Base-by-base conservation (phyloP, 441 rosid genomes). In the Adansonia madagascariensis region DNA sequence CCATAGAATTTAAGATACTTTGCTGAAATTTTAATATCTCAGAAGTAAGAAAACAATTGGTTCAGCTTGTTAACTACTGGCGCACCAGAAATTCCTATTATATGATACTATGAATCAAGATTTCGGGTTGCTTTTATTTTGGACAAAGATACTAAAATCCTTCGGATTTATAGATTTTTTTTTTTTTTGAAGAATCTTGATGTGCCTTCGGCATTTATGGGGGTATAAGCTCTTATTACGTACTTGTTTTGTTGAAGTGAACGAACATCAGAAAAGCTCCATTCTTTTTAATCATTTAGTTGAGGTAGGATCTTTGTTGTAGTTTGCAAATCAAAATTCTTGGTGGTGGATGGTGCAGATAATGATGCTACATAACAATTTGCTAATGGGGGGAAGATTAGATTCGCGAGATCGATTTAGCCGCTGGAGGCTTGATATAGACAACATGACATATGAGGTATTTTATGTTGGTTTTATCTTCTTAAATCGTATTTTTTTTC, bases 401-500 rank as follows among this genome's bases (percentile, higher is more conserved):
- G 91, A 88, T 35, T 80, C 81, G 12, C 77, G 64, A 0, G 92
- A 91, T 73, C 89, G 81, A 56, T 93, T 86, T 75, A 84, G 84
- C 4, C 86, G 84, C 69, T 87, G 88, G 96, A 91, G 99, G 80
- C 95, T 95, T 11, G 95, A 93, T 75, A 90, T 92, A 50, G 98
- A 95, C 77, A 79, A 80, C 79, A 91, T 95, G 98, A 71, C 97
- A 52, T 92, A 94, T 66, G 99, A 95, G 94, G 99, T 24, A 24
- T 24, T 24, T 24, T 94, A 59, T 56, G 65, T 46, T 67, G 15
- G 3, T 3, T 31, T 31, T 31, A 31, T 31, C 41, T 24, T 72
- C 73, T 24, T 46, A 43, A 55, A 4, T 2, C 41, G 8, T 35
- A 9, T 52, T 0, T 22, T 47, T 15, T 65, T 24, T 24, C 24